A percentile compares a stretch with the other conserved stretches of the same genome.
These are phyloP conservation scores for Phaeolepiota aurea DNA, from an alignment of 768 basidiomycete genomes.

Conservation along the genomic window DNA sequence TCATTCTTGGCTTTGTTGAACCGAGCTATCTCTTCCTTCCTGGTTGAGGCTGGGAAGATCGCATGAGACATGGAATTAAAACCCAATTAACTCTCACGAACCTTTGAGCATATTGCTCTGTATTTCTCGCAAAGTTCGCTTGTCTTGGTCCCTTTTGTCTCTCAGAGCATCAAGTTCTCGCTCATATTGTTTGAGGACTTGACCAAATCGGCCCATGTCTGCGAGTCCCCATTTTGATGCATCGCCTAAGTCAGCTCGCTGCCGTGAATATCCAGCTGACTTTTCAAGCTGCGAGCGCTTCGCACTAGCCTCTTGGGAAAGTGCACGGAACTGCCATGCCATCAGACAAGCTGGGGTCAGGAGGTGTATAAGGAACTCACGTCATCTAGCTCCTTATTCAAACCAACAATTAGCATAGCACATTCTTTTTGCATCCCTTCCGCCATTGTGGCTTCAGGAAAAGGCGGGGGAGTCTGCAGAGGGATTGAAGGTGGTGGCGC, in stretches of 20 bases:
- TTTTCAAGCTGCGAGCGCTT: conserved; percentile 26
- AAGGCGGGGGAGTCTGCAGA: conserved; percentile 6
- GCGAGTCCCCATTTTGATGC: conserved; percentile 43
- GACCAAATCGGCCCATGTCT: conserved; percentile 45
- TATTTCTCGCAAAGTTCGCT: conserved; percentile 41
- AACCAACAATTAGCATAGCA: conserved; percentile 30
- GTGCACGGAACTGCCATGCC: conserved; percentile 29
- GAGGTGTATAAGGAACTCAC: conserved; percentile 37
- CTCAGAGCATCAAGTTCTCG: conserved; percentile 45
- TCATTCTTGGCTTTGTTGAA: conserved; percentile 76
- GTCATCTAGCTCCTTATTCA: conserved; percentile 46
- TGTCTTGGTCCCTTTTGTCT: conserved; percentile 28
- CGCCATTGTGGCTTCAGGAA: conserved; percentile 26
- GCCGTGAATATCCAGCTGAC: conserved; percentile 28
- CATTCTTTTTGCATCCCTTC: conserved; percentile 69
- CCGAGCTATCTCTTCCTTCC: conserved; percentile 74
- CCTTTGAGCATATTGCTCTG: conserved; percentile 65
- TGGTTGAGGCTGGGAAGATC: conserved; percentile 54
- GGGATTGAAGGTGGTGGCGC: background rate
- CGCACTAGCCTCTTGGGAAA: conserved; percentile 28
- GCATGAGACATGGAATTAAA: background rate
- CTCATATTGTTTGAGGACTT: conserved; percentile 36
- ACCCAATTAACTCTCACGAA: conserved; percentile 18
- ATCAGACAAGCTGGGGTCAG: conserved; percentile 1
- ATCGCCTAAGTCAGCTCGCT: conserved; percentile 37